phyloP scores from a whole-genome alignment of 148 eudicot genomes.

The Agrostemma githago region DNA sequence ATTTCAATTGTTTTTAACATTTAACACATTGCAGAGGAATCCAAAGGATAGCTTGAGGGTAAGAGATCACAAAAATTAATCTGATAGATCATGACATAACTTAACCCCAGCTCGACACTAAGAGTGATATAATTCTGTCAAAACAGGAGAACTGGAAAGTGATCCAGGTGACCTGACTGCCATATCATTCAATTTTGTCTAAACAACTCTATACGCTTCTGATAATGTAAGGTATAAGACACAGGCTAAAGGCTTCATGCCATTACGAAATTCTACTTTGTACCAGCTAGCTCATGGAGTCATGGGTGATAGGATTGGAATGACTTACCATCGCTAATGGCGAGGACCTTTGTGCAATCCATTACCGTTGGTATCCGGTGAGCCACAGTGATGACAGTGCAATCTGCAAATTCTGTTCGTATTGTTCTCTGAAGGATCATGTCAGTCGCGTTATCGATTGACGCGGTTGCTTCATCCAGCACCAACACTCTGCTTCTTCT shows the following conservation, averaged over 20 bases:
- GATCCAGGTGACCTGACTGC: not conserved
- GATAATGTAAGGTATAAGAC: not conserved
- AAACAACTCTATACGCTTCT: not conserved
- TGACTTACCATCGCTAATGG: slow-evolving; percentile 38
- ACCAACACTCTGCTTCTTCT: slow-evolving; percentile 84
- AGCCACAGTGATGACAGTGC: slow-evolving; percentile 30
- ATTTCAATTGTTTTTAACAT: too few species aligned
- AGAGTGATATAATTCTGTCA: too few species aligned
- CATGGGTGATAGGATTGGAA: too few species aligned
- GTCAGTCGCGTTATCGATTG: slow-evolving; percentile 85
- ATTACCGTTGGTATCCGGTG: slow-evolving; percentile 50
- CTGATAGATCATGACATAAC: not conserved
- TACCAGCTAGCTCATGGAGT: too few species aligned
- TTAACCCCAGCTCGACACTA: too few species aligned
- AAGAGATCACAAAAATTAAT: too few species aligned
- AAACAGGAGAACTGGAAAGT: too few species aligned
- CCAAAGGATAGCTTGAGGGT: too few species aligned
- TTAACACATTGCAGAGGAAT: too few species aligned
- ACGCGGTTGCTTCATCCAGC: slow-evolving; percentile 96
- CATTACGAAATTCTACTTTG: too few species aligned
- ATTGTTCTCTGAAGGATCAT: slow-evolving; percentile 34
- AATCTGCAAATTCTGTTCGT: slow-evolving; percentile 41
- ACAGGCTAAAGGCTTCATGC: not conserved
- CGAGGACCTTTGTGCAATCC: slow-evolving; percentile 47
- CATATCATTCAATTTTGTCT: not conserved